phyloP scores from a whole-genome alignment of 345 rosid species.

The Rubroshorea leprosula region DNA sequence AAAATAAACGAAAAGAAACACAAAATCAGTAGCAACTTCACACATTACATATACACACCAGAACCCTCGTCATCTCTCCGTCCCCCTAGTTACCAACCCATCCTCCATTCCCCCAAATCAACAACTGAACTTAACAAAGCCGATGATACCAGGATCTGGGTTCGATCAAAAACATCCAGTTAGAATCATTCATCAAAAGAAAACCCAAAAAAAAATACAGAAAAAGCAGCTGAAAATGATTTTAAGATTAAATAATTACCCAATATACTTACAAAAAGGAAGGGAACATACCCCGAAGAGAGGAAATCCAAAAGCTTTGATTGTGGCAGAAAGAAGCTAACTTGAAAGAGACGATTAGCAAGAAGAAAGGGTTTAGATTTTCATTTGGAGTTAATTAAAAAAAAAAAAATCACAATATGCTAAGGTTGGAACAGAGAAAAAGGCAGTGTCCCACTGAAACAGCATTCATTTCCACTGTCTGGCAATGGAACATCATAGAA shows the following conservation, averaged over 20 bases:
- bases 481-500: background rate
- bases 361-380: constrained; percentile 12
- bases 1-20: constrained; percentile 12
- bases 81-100: background rate
- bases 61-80: constrained; percentile 9
- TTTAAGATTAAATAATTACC: background rate
- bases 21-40: background rate
- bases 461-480: constrained; percentile 9
- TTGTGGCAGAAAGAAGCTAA: constrained; percentile 5
- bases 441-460: background rate
- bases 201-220: background rate
- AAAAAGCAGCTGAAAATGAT: background rate
- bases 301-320: constrained; percentile 3
- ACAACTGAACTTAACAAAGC: constrained; percentile 15
- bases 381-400: too few relatives aligned
- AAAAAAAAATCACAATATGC: too few relatives aligned
- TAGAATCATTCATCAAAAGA: constrained; percentile 11
- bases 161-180: constrained; percentile 22
- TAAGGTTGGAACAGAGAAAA: constrained; percentile 2
- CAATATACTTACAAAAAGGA: background rate
- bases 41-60: constrained; percentile 10
- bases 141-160: constrained; percentile 24
- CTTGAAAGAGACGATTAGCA: constrained; percentile 2
- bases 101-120: constrained; percentile 3
- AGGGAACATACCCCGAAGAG: background rate